Evolutionary conservation across 192 early-diverging fungal species (phyloP), one percentile per base, ranked within the genome.

Genomic region (Coemansia sp.): DNA sequence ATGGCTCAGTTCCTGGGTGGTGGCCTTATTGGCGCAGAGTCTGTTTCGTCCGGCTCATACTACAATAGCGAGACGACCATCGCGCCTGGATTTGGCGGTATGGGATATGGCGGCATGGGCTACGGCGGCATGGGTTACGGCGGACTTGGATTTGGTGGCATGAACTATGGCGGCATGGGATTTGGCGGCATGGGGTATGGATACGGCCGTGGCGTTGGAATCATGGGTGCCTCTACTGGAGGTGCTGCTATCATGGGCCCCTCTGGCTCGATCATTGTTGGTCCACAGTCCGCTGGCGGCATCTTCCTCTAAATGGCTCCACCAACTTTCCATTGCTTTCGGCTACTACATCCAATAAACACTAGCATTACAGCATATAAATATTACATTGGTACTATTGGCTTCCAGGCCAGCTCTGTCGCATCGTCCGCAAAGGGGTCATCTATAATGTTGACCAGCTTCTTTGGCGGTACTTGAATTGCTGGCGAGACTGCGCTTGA

Each of bases 251-350:
- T 79, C 43, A 53, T 72, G n/a, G 76, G 76, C 33, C 76, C 76
- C 3, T 79, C 76, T 12, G 76, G 76, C 22, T 68, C 76, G 14
- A 79, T 79, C 43, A 60, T 69, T 22, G 76, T 79, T 37, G 76
- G 76, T 18, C 76, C 76, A 32, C 76, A 79, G 63, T 79, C 69
- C 68, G 70, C 76, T 68, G 76, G 76, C 70, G 76, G 76, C 52
- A 46, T 65, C 32, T 79, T 62, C 60, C 40, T 72, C 17, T 66
- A 67, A 63, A 22, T 18, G 14, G 40, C 53, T 55, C 10, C 8
- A 10, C 48, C 14, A 53, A 32, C 3, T 32, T n/a, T n/a, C n/a
- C 29, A 7, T 32, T 32, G 29, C 29, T 32, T 14, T 8, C 3
- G 7, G n/a, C n/a, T 32, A 8, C 4, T 1, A 61, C 21, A 27